Evolutionary conservation across 2,329 filamentous ascomycete genomes (phyloP).

Genomic region (Phaeosphaeriaceae sp.): DNA sequence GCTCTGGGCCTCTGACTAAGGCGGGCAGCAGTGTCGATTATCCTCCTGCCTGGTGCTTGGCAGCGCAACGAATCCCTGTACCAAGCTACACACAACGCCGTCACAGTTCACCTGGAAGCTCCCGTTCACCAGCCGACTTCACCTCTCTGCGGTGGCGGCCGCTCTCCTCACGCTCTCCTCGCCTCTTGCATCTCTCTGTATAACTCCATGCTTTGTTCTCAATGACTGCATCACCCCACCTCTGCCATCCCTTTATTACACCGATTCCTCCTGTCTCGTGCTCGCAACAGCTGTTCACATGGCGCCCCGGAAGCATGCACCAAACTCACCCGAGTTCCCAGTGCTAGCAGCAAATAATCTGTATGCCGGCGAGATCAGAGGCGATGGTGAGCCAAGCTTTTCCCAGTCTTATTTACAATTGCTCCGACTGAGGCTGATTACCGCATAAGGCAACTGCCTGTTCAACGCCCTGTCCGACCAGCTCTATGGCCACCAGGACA

Average conservation of each 20-base stretch:
- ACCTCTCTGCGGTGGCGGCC: conserved; percentile 35
- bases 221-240: conserved; percentile 36
- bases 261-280: conserved; percentile 42
- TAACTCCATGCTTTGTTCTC: conserved; percentile 20
- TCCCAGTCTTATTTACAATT: conserved; percentile 4
- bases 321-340: conserved; percentile 57
- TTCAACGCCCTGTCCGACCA: conserved; percentile 74
- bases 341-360: conserved; percentile 64
- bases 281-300: conserved; percentile 34
- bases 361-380: conserved; percentile 65
- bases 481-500: conserved; percentile 66
- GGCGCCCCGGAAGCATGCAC: conserved; percentile 38
- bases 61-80: conserved; percentile 6
- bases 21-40: conserved; percentile 5
- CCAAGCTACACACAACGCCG: conserved; percentile 32
- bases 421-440: conserved; percentile 24
- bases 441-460: conserved; percentile 68
- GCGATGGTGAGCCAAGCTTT: conserved; percentile 64
- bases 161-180: conserved; percentile 8
- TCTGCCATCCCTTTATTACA: conserved; percentile 33
- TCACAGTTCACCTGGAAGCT: conserved; percentile 37
- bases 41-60: conserved; percentile 13
- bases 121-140: conserved; percentile 25
- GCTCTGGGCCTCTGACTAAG: conserved; percentile 13
- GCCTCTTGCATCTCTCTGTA: conserved; percentile 10